Conservation (phyloP, 1,284 basidiomycete species). For the Mycosarcoma mackinlayi region DNA sequence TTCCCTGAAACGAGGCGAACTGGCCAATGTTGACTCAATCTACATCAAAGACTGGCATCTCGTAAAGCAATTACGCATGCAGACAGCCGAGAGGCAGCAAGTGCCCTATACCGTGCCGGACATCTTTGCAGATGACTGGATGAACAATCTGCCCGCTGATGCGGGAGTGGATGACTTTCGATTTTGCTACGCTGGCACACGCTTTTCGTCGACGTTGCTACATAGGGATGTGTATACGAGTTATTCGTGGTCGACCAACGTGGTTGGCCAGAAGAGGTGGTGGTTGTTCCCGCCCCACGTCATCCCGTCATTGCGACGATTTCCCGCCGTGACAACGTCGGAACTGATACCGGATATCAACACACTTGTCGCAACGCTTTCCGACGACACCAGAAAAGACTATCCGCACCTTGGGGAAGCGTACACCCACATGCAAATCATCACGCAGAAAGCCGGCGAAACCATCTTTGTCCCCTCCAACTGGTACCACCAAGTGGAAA, state of each 20-base stretch:
- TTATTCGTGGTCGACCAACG: conserved; percentile 74
- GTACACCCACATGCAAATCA: conserved; percentile 10
- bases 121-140: conserved; percentile 72
- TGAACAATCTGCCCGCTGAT: conserved; percentile 53
- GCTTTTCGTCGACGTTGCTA: conserved; percentile 43
- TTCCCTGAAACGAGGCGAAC: neutral
- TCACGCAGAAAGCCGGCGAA: conserved; percentile 46
- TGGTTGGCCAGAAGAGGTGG: conserved; percentile 73
- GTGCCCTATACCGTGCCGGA: conserved; percentile 70
- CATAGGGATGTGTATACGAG: conserved; percentile 70
- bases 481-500: conserved; percentile 66
- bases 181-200: conserved; percentile 62
- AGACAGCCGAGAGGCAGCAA: accelerated
- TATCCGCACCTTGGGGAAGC: conserved; percentile 14
- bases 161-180: conserved; percentile 70
- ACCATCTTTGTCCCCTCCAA: conserved; percentile 65
- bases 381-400: neutral
- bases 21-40: conserved; percentile 46
- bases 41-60: conserved; percentile 76
- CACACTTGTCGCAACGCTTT: neutral
- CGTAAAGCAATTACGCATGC: conserved; percentile 63
- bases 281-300: conserved; percentile 71
- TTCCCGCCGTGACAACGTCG: conserved; percentile 58
- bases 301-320: conserved; percentile 62
- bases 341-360: conserved; percentile 48